Percentiles rank a stretch among this genome's conserved stretches.
phyloP scores from a whole-genome alignment of 2,329 filamentous ascomycete species.

The Fusarium palustre region DNA sequence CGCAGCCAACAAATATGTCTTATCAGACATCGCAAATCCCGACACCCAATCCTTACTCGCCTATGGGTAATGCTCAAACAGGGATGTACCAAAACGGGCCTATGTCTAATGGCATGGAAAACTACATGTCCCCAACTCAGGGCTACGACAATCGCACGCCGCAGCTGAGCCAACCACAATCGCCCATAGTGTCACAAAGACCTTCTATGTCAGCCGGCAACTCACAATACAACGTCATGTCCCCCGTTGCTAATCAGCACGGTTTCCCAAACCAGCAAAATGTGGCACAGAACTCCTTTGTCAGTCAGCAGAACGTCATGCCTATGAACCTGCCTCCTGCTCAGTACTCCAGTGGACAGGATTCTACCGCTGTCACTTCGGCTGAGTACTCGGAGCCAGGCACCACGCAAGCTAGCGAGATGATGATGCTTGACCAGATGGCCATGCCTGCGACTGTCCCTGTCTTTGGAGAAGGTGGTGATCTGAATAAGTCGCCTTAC shows the following conservation, averaged over 20 bases:
- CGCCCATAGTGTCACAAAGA: conserved; percentile 58
- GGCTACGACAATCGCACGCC: conserved; percentile 49
- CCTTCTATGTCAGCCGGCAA: conserved; percentile 61
- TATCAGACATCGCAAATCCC: conserved; percentile 61
- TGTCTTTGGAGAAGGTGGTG: conserved; percentile 85
- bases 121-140: conserved; percentile 56
- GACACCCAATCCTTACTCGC: conserved; percentile 60
- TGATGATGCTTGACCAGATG: conserved; percentile 73
- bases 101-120: conserved; percentile 54
- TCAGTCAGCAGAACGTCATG: conserved; percentile 70
- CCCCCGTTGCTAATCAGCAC: conserved; percentile 63
- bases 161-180: conserved; percentile 47
- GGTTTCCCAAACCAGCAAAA: conserved; percentile 61
- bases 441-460: conserved; percentile 77
- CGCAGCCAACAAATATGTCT: conserved; percentile 55
- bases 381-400: conserved; percentile 61
- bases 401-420: conserved; percentile 61
- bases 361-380: conserved; percentile 48
- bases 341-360: conserved; percentile 59
- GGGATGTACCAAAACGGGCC: conserved; percentile 44
- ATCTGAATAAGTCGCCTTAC: conserved; percentile 85
- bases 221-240: conserved; percentile 64
- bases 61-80: conserved; percentile 59
- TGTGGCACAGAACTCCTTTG: conserved; percentile 64
- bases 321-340: conserved; percentile 72